A percentile compares a stretch with the other conserved stretches of the same genome.
Conservation (phyloP, 192 early-diverging fungal species). For the Coemansia sp. region DNA sequence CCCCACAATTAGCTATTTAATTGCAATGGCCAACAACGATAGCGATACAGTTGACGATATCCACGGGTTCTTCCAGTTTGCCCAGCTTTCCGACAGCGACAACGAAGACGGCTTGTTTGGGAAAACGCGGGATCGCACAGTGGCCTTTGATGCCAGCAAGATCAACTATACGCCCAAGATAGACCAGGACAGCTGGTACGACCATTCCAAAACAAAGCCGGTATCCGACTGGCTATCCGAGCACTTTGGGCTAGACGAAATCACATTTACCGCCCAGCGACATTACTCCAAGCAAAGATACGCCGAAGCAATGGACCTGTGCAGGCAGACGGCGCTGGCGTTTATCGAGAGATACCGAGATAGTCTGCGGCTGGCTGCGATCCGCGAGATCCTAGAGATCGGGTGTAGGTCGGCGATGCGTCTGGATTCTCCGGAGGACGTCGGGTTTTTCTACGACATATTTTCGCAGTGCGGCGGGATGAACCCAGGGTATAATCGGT, state of each 20-base stretch:
- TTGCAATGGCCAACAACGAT: conserved; percentile 14
- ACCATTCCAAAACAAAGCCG: background rate
- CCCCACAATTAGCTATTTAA: background rate
- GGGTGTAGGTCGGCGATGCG: conserved; percentile 33
- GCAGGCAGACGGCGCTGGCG: conserved; percentile 14
- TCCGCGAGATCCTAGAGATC: conserved; percentile 45
- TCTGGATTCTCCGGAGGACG: conserved; percentile 5
- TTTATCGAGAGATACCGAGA: conserved; percentile 7
- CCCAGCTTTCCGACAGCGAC: conserved; percentile 34
- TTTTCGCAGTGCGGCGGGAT: conserved; percentile 36
- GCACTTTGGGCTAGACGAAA: conserved; percentile 31
- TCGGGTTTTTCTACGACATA: conserved; percentile 28
- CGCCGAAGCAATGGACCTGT: conserved; percentile 8
- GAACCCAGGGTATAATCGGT: conserved; percentile 41
- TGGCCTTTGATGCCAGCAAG: conserved; percentile 23
- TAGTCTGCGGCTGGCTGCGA: conserved; percentile 11
- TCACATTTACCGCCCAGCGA: conserved; percentile 37
- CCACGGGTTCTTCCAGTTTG: conserved; percentile 54
- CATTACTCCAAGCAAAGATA: conserved; percentile 32
- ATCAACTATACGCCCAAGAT: conserved; percentile 38
- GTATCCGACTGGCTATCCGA: conserved; percentile 17
- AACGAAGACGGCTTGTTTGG: conserved; percentile 34
- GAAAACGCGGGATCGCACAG: conserved; percentile 21
- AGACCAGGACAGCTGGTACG: conserved; percentile 47
- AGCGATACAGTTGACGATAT: conserved; percentile 29